Evolutionary conservation across 257 asterid genomes (phyloP), one percentile per base, ranked within the genome.

Genomic region (Galeopsis tetrahit): DNA sequence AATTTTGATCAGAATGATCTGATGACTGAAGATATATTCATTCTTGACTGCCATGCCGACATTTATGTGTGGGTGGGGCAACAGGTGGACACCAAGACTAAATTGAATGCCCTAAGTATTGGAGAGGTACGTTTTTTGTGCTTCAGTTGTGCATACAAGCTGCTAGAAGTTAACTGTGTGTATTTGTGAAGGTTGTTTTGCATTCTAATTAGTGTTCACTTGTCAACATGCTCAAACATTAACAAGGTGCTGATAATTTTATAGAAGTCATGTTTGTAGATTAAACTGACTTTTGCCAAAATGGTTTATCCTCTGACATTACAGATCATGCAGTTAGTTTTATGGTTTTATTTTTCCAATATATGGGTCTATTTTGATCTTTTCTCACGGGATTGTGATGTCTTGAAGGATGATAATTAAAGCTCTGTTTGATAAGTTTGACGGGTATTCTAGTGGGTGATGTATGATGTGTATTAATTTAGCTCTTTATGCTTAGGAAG

Each of bases 31-130:
- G 99, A 95, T 75, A 74, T 89, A 55, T 90, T 85, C 84, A 81
- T 95, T 85, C 95, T 92, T 17, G 97, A 95, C 77, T 92, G 97
- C 85, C 90, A 84, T 68, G 85, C 91, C 3, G 97, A 92, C 76
- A 84, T 95, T 75, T 92, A 79, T 78, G 89, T 95, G 51, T 95
- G 99, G 99, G 96, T 95, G 36, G 99, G 99, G 56, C 93, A 86
- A 58, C 82, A 83, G 66, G 97, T 95, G 57, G 96, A 86, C 59
- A 34, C 90, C 43, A 89, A 89, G 81, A 82, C 68, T 62, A 95
- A 88, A 84, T 77, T 70, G 77, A 87, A 82, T 77, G 97, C 99
- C 73, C 79, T 92, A 75, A 77, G 78, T 71, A 78, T 90, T 53
- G 99, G 90, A 52, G 89, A 92, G 98, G 99, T 92, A 84, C 33